phyloP scores from a whole-genome alignment of 176 grass and related monocot genomes.

The Hordeum marinum region DNA sequence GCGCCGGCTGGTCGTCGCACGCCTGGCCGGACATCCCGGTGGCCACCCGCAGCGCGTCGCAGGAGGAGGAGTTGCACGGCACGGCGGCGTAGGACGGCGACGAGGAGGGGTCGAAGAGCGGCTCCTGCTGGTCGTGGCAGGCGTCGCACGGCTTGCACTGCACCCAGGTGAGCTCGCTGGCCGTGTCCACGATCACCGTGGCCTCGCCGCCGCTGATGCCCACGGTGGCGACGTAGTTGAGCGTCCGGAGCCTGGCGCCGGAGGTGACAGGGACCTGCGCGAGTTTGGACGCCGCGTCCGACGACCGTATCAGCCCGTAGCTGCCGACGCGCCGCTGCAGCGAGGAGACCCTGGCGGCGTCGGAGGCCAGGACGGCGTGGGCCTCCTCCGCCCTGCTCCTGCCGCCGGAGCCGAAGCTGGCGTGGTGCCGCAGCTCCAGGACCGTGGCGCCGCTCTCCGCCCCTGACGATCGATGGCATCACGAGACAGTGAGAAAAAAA shows the following conservation, averaged over 20 bases:
- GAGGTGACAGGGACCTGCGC: constrained; percentile 46
- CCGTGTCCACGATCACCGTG: constrained; percentile 71
- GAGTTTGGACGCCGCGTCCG: neutral
- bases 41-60: constrained; percentile 45
- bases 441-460: constrained; percentile 41
- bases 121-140: constrained; percentile 63
- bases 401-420: neutral
- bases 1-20: constrained; percentile 23
- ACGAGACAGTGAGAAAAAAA: neutral
- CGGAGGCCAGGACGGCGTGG: constrained; percentile 24
- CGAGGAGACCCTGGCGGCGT: constrained; percentile 45
- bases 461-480: constrained; percentile 15
- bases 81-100: constrained; percentile 56
- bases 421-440: constrained; percentile 53
- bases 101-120: constrained; percentile 62
- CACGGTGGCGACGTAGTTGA: constrained; percentile 56
- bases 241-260: constrained; percentile 44
- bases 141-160: constrained; percentile 68
- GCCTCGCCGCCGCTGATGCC: constrained; percentile 40
- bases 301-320: neutral
- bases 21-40: constrained; percentile 19
- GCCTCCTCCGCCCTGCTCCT: neutral
- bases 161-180: constrained; percentile 81
- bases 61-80: constrained; percentile 54
- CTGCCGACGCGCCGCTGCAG: constrained; percentile 30